Evolutionary conservation across 1,139 yeast genomes (phyloP).

Genomic region (Yamadazyma triangularis): DNA sequence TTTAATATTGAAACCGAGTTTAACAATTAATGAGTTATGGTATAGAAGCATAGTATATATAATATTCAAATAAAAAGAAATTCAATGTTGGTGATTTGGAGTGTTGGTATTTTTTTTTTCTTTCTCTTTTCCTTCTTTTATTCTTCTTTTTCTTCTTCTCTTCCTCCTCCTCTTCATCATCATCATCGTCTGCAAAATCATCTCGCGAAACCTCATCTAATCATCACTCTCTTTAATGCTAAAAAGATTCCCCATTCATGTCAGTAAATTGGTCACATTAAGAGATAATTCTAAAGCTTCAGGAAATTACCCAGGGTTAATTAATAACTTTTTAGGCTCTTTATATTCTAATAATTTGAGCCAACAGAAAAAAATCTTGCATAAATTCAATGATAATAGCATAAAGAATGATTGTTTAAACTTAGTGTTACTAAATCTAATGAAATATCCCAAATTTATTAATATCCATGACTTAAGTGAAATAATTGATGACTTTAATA

Average conservation of each 20-base stretch:
- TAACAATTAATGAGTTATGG: not conserved
- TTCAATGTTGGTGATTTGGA: too few relatives aligned
- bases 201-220: not conserved
- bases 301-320: not conserved
- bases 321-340: not conserved
- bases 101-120: too few relatives aligned
- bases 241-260: not conserved
- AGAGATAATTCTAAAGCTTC: not conserved
- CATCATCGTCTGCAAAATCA: not conserved
- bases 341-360: conserved; percentile 2
- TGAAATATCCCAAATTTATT: conserved; percentile 10
- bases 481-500: conserved; percentile 5
- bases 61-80: too few relatives aligned
- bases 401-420: conserved; percentile 10
- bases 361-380: conserved; percentile 2
- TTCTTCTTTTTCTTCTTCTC: too few relatives aligned
- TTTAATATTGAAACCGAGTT: conserved; percentile 65
- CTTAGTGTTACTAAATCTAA: conserved; percentile 7
- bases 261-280: too few relatives aligned
- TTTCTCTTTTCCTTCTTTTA: too few relatives aligned
- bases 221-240: not conserved
- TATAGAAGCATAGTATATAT: not conserved
- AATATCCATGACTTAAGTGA: conserved; percentile 7
- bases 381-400: not conserved
- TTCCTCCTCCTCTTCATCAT: too few relatives aligned